phyloP scores from a whole-genome alignment of 2,329 filamentous ascomycete species.

The Dryadomyces sulphureus region DNA sequence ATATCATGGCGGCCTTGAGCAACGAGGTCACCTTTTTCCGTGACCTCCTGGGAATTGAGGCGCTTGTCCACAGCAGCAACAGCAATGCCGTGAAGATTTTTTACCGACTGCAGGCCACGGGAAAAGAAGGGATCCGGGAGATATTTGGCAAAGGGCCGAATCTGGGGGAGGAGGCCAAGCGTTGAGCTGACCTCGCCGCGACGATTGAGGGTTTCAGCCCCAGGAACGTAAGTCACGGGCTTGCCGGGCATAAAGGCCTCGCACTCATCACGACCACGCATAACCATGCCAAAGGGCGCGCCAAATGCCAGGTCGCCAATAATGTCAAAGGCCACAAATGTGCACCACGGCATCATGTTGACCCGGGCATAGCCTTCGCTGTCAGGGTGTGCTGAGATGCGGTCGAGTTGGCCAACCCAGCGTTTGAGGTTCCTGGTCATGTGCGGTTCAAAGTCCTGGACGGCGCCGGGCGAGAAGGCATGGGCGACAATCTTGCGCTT shows the following conservation, averaged over 20 bases:
- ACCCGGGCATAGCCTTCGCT: conserved; percentile 2
- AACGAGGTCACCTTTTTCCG: conserved; percentile 1
- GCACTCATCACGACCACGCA: conserved; percentile 8
- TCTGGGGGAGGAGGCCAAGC: conserved; percentile 6
- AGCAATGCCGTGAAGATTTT: conserved; percentile 8
- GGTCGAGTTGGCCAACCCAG: conserved; percentile 7
- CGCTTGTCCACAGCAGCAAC: conserved; percentile 8
- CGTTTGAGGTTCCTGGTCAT: conserved; percentile 7
- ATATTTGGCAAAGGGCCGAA: conserved; percentile 4
- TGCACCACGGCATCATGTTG: conserved; percentile 15
- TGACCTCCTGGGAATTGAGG: conserved; percentile 4
- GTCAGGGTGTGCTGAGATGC: background rate
- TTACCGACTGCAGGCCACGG: conserved; percentile 6
- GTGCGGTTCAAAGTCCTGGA: conserved; percentile 10
- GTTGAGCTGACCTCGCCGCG: conserved; percentile 10
- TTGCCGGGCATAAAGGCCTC: conserved; percentile 2
- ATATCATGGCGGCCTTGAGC: conserved; percentile 8
- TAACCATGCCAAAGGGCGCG: conserved; percentile 20
- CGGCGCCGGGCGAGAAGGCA: conserved; percentile 32
- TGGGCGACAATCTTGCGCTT: conserved; percentile 57
- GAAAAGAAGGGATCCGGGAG: conserved; percentile 9
- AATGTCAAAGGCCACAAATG: conserved; percentile 23
- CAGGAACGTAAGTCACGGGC: conserved; percentile 5
- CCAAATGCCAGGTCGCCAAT: conserved; percentile 30
- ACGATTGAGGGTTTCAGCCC: conserved; percentile 9